A percentile compares a stretch with the other conserved stretches of the same genome.
Conservation (phyloP, 768 basidiomycete genomes). For the Naematelia aurantialba region DNA sequence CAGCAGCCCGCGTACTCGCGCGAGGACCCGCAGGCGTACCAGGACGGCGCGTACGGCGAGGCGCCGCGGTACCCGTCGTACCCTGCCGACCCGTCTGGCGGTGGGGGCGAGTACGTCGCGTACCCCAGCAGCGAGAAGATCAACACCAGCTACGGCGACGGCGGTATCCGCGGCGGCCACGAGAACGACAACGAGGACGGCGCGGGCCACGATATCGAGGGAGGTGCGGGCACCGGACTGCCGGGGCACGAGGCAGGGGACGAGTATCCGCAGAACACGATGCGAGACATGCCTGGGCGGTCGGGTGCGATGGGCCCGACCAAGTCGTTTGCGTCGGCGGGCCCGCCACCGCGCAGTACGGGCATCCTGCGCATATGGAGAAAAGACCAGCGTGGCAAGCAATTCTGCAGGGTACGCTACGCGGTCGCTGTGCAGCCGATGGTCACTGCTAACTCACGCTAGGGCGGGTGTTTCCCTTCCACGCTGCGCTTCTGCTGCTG, state of each 20-base stretch:
- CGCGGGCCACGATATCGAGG: too few species aligned
- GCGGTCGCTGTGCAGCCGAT: background rate
- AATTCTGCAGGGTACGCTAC: conserved; percentile 44
- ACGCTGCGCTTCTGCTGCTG: conserved; percentile 44
- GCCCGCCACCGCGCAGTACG: conserved; percentile 43
- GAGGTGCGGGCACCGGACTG: too few species aligned
- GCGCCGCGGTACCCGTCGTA: conserved; percentile 7
- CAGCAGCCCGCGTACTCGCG: conserved; percentile 12
- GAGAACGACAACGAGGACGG: too few species aligned
- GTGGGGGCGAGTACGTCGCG: conserved; percentile 2
- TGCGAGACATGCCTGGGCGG: conserved; percentile 31
- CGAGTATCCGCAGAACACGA: conserved; percentile 17
- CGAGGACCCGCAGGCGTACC: background rate
- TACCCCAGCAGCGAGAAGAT: conserved; percentile 34
- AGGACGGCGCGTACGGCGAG: conserved; percentile 3
- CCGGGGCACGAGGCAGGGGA: too few species aligned
- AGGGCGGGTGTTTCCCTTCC: conserved; percentile 45
- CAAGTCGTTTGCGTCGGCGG: conserved; percentile 30
- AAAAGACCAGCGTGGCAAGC: conserved; percentile 49
- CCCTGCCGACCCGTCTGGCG: conserved; percentile 17
- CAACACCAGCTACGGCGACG: conserved; percentile 7
- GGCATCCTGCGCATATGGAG: conserved; percentile 50
- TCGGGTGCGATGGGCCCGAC: conserved; percentile 28
- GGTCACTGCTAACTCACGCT: background rate
- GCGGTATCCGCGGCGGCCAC: too few species aligned